Conservation (phyloP, 257 asterid species). For the Thymus mandschuricus region DNA sequence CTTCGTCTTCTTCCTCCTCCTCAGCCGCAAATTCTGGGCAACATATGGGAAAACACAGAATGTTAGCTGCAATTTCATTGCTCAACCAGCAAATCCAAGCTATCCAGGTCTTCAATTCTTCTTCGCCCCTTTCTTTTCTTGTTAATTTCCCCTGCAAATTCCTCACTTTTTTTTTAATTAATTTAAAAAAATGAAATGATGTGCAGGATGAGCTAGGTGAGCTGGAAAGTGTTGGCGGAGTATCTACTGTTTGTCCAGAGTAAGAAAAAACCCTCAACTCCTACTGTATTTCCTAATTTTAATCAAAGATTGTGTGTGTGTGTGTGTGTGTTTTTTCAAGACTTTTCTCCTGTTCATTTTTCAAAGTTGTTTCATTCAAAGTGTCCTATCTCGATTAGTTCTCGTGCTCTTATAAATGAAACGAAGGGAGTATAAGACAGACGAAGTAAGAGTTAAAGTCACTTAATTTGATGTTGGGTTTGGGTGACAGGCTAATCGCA, state of each 20-base stretch:
- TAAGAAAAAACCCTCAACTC: constrained; percentile 29
- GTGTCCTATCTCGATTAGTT: no score
- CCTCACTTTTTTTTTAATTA: background rate
- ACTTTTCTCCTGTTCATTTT: no score
- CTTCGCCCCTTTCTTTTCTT: no score
- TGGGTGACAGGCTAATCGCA: constrained; percentile 53
- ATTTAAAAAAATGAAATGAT: background rate
- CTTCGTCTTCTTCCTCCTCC: constrained; percentile 42
- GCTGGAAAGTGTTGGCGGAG: constrained; percentile 72
- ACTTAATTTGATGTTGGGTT: background rate
- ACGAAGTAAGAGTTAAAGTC: background rate
- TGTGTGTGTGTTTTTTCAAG: no score
- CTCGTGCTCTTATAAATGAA: no score
- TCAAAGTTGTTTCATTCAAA: no score
- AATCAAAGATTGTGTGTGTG: no score
- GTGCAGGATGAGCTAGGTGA: constrained; percentile 72
- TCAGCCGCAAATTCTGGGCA: constrained; percentile 31
- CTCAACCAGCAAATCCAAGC: constrained; percentile 64
- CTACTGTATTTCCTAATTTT: background rate
- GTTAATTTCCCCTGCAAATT: background rate
- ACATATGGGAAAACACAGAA: constrained; percentile 60
- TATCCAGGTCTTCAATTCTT: constrained; percentile 42
- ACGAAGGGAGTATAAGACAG: background rate
- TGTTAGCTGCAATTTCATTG: constrained; percentile 57
- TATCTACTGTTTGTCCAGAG: constrained; percentile 77